phyloP scores from a whole-genome alignment of 768 basidiomycete genomes.

The Amanita subjunquillea region DNA sequence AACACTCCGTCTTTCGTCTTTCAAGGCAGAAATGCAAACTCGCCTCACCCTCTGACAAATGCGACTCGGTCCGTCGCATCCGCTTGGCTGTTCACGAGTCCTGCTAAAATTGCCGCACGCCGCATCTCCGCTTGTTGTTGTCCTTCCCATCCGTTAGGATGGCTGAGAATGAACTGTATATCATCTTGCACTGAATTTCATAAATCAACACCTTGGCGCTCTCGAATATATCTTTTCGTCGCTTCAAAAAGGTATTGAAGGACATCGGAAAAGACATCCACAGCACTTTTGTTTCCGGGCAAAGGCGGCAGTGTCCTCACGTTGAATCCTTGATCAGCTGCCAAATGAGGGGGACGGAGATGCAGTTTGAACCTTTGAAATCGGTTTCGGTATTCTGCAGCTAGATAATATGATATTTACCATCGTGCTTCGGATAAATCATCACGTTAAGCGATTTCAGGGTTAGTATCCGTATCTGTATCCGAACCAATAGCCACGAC shows the following conservation, averaged over 20 bases:
- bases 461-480: not conserved
- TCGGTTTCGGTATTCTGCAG: too few species aligned
- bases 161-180: slow-evolving; percentile 38
- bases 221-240: slow-evolving; percentile 28
- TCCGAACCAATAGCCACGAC: not conserved
- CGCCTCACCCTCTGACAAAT: slow-evolving; percentile 49
- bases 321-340: not conserved
- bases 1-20: not conserved
- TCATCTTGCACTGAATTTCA: slow-evolving; percentile 28
- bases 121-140: slow-evolving; percentile 39
- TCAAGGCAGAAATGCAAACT: slow-evolving; percentile 38
- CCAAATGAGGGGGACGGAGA: slow-evolving; percentile 1
- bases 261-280: slow-evolving; percentile 37
- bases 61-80: slow-evolving; percentile 27
- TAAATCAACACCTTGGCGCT: slow-evolving; percentile 28
- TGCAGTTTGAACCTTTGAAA: slow-evolving; percentile 11
- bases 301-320: slow-evolving; percentile 22
- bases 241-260: slow-evolving; percentile 31
- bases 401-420: not conserved
- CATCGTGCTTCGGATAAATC: not conserved
- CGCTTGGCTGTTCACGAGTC: slow-evolving; percentile 25
- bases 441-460: not conserved
- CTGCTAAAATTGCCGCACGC: slow-evolving; percentile 32
- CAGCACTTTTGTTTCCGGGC: slow-evolving; percentile 31
- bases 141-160: slow-evolving; percentile 52